Evolutionary conservation across 2,329 filamentous ascomycete genomes (phyloP).

Genomic region (Capronia americana): DNA sequence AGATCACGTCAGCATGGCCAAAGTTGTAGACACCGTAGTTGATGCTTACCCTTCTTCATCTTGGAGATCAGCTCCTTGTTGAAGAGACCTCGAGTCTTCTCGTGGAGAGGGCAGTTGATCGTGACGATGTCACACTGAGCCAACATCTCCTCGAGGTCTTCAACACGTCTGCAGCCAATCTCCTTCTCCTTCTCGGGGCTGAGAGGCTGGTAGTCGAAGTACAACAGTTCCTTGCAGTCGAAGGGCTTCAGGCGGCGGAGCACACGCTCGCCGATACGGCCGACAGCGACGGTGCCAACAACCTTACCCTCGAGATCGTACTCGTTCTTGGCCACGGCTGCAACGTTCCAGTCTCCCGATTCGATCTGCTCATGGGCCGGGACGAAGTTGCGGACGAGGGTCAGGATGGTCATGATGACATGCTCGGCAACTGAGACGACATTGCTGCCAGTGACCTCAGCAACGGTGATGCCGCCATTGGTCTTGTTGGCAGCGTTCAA

Average conservation of each 20-base stretch:
- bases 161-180: conserved; percentile 91
- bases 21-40: background rate
- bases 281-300: conserved; percentile 95
- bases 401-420: conserved; percentile 98
- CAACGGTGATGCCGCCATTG: conserved; percentile 96
- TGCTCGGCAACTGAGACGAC: conserved; percentile 99
- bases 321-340: conserved; percentile 96
- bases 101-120: conserved; percentile 99
- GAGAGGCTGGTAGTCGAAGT: conserved; percentile 99
- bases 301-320: conserved; percentile 97
- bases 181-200: conserved; percentile 85
- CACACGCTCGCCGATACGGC: conserved; percentile 97
- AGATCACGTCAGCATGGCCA: background rate
- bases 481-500: conserved; percentile 96
- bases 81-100: conserved; percentile 95
- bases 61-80: conserved; percentile 98
- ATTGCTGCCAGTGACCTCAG: conserved; percentile 97
- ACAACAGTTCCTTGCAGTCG: conserved; percentile 99
- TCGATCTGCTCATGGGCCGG: conserved; percentile 94
- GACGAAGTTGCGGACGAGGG: conserved; percentile 96
- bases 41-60: conserved; percentile 87
- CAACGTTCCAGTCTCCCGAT: conserved; percentile 91
- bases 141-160: conserved; percentile 89
- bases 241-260: conserved; percentile 95
- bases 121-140: conserved; percentile 95